Evolutionary conservation across 2,329 filamentous ascomycete species (phyloP).

Genomic region (Lasiodiplodia sp.): DNA sequence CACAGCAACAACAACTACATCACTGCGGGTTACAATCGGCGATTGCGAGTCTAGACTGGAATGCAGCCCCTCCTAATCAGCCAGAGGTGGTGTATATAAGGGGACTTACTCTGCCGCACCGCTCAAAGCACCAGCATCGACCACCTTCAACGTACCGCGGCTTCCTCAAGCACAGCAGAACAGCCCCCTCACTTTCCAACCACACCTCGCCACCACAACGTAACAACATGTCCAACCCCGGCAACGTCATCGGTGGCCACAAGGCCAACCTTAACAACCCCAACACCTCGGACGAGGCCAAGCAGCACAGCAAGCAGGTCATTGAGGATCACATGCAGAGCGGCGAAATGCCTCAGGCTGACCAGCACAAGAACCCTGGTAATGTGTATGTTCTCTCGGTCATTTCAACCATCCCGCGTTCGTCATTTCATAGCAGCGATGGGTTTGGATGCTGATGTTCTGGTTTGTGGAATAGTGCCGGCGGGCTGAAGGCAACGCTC

Average conservation of each 20-base stretch:
- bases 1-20: neutral
- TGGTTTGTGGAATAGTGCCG: slow-evolving; percentile 24
- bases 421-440: neutral
- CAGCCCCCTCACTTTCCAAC: neutral
- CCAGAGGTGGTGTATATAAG: neutral
- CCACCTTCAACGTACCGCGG: neutral
- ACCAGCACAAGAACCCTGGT: slow-evolving; percentile 59
- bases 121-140: neutral
- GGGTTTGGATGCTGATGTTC: neutral
- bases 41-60: neutral
- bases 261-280: slow-evolving; percentile 67
- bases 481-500: slow-evolving; percentile 50
- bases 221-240: slow-evolving; percentile 54
- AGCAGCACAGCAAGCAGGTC: slow-evolving; percentile 62
- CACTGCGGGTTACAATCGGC: neutral
- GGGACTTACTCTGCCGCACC: neutral
- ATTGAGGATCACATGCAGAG: slow-evolving; percentile 60
- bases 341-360: slow-evolving; percentile 45
- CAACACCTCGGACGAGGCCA: slow-evolving; percentile 63
- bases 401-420: neutral
- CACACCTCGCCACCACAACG: slow-evolving; percentile 35
- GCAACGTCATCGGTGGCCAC: slow-evolving; percentile 64
- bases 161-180: neutral
- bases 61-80: neutral
- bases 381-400: slow-evolving; percentile 56